phyloP scores from a whole-genome alignment of 169 alveolate genomes.

The Babesia caballi region DNA sequence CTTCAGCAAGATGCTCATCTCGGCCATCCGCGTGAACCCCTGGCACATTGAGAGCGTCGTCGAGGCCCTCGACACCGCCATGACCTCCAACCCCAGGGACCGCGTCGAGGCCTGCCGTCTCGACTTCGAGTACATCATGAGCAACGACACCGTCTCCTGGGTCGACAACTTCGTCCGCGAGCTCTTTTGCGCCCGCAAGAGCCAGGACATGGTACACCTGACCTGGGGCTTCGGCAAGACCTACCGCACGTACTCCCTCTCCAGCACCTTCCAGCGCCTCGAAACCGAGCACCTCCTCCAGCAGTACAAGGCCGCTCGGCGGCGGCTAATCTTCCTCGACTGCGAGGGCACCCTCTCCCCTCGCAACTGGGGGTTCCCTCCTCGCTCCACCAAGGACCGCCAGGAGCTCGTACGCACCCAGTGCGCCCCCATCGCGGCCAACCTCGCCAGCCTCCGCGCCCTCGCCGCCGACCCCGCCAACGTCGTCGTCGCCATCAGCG shows the following conservation, averaged over 20 bases:
- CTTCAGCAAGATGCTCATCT: slow-evolving; percentile 71
- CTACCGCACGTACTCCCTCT: slow-evolving; percentile 39
- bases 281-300: slow-evolving; percentile 26
- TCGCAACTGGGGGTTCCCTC: slow-evolving; percentile 28
- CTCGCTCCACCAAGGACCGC: slow-evolving; percentile 21
- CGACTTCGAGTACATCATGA: slow-evolving; percentile 56
- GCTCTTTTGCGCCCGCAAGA: slow-evolving; percentile 72
- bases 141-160: slow-evolving; percentile 53
- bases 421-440: slow-evolving; percentile 16
- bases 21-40: slow-evolving; percentile 77
- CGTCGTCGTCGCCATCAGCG: slow-evolving; percentile 49
- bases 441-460: slow-evolving; percentile 17
- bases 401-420: neutral
- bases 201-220: slow-evolving; percentile 67
- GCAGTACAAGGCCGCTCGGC: slow-evolving; percentile 9
- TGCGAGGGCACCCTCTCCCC: slow-evolving; percentile 61
- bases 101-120: slow-evolving; percentile 23
- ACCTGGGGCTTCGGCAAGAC: slow-evolving; percentile 72
- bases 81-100: slow-evolving; percentile 33
- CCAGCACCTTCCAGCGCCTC: slow-evolving; percentile 41
- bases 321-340: slow-evolving; percentile 57
- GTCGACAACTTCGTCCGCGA: slow-evolving; percentile 72
- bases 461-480: slow-evolving; percentile 24
- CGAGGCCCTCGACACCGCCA: slow-evolving; percentile 71
- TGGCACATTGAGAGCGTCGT: slow-evolving; percentile 77